Base-by-base conservation (phyloP, 345 rosid genomes). In the Carallia brachiata region DNA sequence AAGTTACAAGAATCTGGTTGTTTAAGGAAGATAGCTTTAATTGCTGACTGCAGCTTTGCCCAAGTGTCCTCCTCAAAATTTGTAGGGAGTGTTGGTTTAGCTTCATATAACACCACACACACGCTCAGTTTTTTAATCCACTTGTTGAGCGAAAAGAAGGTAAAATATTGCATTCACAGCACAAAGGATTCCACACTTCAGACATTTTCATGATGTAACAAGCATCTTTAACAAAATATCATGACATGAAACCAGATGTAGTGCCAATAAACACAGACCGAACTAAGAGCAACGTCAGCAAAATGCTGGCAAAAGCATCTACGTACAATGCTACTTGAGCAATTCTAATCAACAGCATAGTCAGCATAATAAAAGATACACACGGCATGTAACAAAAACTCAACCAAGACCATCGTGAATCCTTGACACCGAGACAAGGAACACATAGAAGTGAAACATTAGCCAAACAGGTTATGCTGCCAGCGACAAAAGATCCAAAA, bases 11-110 rank as follows among this genome's bases (percentile, higher is more conserved):
- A 71, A 80, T 76, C 69, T 18, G 87, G 86, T 75, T 81, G 88
- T 79, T 90, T 95, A 57, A 89, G 77, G 84, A 95, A 92, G 88
- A 92, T 95, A 71, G 98, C 98, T 79, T 81, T 88, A 61, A 95
- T 92, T 70, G 99, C 97, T 74, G 92, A 88, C 79, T 90, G 91
- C 55, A 95, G 81, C 81, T 81, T 88, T 77, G 89, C 86, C 99
- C 99, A 95, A 13, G 98, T 92, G 61, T 78, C 86, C 80, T 88
- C 97, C 83, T 95, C 99, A 69, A 92, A 95, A 73, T 90, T 86
- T 44, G 86, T 65, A 23, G 99, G 99, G 71, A 88, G 57, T 9
- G 81, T 85, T 18, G 98, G 99, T 84, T 92, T 95, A 71, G 85
- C 99, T 95, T 80, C 81, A 84, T 16, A 55, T 2, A 39, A 63